phyloP scores from a whole-genome alignment of 2,329 filamentous ascomycete species.

The Pseudogymnoascus sp. region DNA sequence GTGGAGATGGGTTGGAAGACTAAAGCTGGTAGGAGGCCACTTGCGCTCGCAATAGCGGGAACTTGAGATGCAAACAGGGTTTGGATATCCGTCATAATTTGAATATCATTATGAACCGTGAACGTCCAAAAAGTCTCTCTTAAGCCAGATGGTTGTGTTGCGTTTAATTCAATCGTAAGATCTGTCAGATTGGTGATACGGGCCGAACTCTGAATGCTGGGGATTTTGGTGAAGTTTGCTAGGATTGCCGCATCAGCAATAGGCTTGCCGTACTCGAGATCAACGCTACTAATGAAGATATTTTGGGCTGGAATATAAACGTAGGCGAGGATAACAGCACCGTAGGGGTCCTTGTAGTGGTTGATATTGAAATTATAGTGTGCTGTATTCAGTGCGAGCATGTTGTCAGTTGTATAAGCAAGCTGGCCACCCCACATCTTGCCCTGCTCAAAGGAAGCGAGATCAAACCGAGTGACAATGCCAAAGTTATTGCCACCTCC shows the following conservation, averaged over 20 bases:
- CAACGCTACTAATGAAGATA: slow-evolving; percentile 11
- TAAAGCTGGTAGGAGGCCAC: slow-evolving; percentile 14
- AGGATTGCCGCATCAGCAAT: slow-evolving; percentile 18
- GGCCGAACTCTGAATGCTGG: slow-evolving; percentile 13
- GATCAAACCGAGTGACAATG: slow-evolving; percentile 28
- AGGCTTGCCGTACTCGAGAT: slow-evolving; percentile 16
- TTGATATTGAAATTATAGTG: neutral
- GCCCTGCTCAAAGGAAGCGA: slow-evolving; percentile 26
- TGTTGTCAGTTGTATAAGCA: neutral
- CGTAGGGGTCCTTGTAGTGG: neutral
- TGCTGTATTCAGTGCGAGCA: neutral
- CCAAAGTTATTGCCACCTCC: slow-evolving; percentile 19
- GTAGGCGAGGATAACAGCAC: neutral
- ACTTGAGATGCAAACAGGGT: slow-evolving; percentile 17
- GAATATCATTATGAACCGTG: slow-evolving; percentile 16
- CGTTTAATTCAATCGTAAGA: slow-evolving; percentile 10
- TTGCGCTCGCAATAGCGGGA: slow-evolving; percentile 10
- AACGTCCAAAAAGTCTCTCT: slow-evolving; percentile 16
- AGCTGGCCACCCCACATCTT: neutral
- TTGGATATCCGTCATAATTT: slow-evolving; percentile 14
- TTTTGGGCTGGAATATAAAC: slow-evolving; percentile 12
- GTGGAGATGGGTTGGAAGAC: slow-evolving; percentile 18
- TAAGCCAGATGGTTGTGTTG: neutral
- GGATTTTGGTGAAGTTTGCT: slow-evolving; percentile 15
- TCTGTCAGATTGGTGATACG: slow-evolving; percentile 14